Conservation (phyloP, 2,329 filamentous ascomycete species). For the Nemania sp. region DNA sequence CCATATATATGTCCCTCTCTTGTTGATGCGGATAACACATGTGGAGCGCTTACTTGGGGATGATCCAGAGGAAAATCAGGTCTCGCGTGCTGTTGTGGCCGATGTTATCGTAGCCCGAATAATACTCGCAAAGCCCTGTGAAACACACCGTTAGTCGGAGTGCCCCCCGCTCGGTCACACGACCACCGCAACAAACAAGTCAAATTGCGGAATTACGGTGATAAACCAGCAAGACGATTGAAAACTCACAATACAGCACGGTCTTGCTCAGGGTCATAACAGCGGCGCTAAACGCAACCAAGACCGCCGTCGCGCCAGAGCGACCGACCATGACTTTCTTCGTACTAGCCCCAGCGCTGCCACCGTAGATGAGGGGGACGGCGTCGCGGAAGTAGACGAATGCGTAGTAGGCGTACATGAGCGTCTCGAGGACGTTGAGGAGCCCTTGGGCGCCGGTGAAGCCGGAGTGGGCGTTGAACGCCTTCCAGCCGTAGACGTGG, state of each 20-base stretch:
- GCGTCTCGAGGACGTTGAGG: conserved; percentile 70
- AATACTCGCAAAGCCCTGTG: conserved; percentile 60
- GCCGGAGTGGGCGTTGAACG: conserved; percentile 67
- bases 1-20: no score
- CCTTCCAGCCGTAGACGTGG: conserved; percentile 78
- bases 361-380: conserved; percentile 32
- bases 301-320: conserved; percentile 48
- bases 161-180: not conserved
- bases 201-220: not conserved
- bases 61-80: conserved; percentile 58
- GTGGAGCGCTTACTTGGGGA: conserved; percentile 38
- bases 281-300: conserved; percentile 56
- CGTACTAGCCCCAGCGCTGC: no score
- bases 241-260: conserved; percentile 58
- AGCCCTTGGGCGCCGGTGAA: conserved; percentile 76
- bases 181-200: not conserved
- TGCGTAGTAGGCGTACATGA: conserved; percentile 64
- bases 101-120: conserved; percentile 58
- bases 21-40: not conserved
- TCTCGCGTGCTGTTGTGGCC: conserved; percentile 54
- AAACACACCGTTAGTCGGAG: not conserved
- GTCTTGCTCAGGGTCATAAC: conserved; percentile 67
- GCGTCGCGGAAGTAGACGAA: conserved; percentile 39
- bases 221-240: not conserved
- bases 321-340: conserved; percentile 47